Evolutionary conservation across 768 basidiomycete genomes (phyloP).

Genomic region (Dendrothele bispora): DNA sequence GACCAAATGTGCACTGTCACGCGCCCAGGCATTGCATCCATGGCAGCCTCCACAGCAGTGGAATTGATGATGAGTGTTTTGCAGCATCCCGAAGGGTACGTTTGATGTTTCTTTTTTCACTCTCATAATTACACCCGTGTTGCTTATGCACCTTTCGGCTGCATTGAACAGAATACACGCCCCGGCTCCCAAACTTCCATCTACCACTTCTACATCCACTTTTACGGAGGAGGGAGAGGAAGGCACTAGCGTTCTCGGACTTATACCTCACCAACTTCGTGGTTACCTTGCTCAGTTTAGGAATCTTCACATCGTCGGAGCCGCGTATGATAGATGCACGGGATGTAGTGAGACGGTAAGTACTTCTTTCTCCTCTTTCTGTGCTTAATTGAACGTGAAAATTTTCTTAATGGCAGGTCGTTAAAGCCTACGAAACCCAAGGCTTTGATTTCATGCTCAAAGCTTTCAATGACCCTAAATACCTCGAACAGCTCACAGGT

Average conservation of each 20-base stretch:
- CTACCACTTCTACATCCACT: constrained; percentile 24
- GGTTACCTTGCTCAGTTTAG: constrained; percentile 89
- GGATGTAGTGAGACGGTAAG: constrained; percentile 83
- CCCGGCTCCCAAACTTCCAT: constrained; percentile 63
- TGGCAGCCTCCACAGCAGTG: constrained; percentile 89
- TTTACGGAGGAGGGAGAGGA: constrained; percentile 25
- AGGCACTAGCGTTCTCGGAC: constrained; percentile 66
- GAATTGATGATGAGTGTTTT: constrained; percentile 87
- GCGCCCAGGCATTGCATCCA: constrained; percentile 88
- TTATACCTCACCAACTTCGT: constrained; percentile 92
- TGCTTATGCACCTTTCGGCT: not conserved
- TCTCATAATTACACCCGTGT: not conserved
- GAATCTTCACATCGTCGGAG: constrained; percentile 80
- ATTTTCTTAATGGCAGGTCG: constrained; percentile 45
- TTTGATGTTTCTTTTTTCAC: constrained; percentile 1
- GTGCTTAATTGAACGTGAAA: not conserved
- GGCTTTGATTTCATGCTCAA: constrained; percentile 79
- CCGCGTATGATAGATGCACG: constrained; percentile 85
- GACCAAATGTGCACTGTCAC: constrained; percentile 99
- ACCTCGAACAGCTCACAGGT: constrained; percentile 74
- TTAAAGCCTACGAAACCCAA: constrained; percentile 77
- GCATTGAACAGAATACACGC: constrained; percentile 56
- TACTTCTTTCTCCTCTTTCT: constrained; percentile 3
- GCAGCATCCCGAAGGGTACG: constrained; percentile 87
- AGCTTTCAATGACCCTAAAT: constrained; percentile 82